Base-by-base conservation (phyloP, 805 yeast species). In the Saturnispora besseyi region DNA sequence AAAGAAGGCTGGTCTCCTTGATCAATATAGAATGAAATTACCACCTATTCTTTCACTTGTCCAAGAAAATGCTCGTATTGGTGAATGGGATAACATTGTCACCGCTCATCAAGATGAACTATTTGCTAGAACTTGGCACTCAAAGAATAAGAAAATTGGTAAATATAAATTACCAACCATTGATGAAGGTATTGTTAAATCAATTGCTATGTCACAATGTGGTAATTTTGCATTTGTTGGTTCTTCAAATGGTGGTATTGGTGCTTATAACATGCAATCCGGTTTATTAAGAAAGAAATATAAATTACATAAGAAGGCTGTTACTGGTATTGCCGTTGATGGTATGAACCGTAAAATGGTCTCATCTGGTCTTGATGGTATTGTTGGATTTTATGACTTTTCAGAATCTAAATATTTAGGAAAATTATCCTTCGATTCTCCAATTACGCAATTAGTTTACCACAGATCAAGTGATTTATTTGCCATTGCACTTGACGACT, bases 171-270 rank as follows among this genome's bases (percentile, higher is more conserved):
- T 95, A 34, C 64, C 71, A 3, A 86, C 96, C 1, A 77, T 78
- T n/a, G 98, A 93, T 66, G 81, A 76, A 5, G 88, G 91, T 1
- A 60, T 76, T 9, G 95, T 81, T 8, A 86, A 83, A 61, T 65
- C 85, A 30, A 91, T 88, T 8, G 76, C 85, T 18, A 78, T 91
- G 22, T 86, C 97, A 0, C 85, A 81, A 50, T 93, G 99, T 74
- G 99, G 99, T 36, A 95, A 95, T 65, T 93, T 95, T 66, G 96
- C 86, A 1, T 68, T 91, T 37, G 84, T 95, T 21, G 99, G 98
- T 11, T 88, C 97, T 2, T 76, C 90, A 2, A 66, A 70, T 41
- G 99, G 99, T 55, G 82, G 85, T 12, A 82, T 93, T 54, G 88
- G 84, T 30, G 88, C 82, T 10, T 90, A 82, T 66, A 93, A 93